Evolutionary conservation across 306 rosid species (phyloP).

Genomic region (Carpinus fangiana): DNA sequence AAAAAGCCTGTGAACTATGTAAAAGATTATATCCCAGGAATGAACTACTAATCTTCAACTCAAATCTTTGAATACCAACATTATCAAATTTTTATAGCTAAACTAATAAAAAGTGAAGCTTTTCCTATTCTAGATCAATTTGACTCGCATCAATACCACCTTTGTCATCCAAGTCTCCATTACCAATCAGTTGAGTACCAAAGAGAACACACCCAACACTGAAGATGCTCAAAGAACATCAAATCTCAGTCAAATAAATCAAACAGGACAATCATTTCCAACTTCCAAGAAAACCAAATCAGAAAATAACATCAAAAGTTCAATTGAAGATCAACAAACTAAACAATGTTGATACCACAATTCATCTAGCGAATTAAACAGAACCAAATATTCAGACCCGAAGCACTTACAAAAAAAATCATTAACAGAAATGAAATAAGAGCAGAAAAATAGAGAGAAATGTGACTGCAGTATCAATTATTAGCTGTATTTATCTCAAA

Average conservation of each 20-base stretch:
- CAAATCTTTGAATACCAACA: not conserved
- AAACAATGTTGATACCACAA: conserved; percentile 16
- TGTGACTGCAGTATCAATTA: conserved; percentile 4
- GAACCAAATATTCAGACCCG: not conserved
- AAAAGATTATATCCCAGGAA: not conserved
- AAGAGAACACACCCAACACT: not conserved
- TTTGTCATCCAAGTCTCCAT: not conserved
- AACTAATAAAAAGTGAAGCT: not conserved
- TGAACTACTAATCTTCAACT: conserved; percentile 1
- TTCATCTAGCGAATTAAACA: not conserved
- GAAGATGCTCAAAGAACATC: not conserved
- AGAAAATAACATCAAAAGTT: not conserved
- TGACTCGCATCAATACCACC: not conserved
- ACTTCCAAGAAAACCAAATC: not conserved
- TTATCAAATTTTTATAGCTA: not conserved
- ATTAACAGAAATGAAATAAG: not conserved
- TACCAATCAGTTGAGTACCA: not conserved
- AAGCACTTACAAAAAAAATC: not conserved
- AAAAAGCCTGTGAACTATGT: not conserved
- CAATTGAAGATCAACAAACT: not conserved
- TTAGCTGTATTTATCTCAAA: conserved; percentile 17
- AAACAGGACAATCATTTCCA: conserved; percentile 1
- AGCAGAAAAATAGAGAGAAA: conserved; percentile 5
- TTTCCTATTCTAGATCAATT: not conserved
- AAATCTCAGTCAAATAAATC: not conserved